These are phyloP conservation scores for Phialophora expanda DNA, from an alignment of 2,329 filamentous ascomycete species.

Conservation along the genomic window DNA sequence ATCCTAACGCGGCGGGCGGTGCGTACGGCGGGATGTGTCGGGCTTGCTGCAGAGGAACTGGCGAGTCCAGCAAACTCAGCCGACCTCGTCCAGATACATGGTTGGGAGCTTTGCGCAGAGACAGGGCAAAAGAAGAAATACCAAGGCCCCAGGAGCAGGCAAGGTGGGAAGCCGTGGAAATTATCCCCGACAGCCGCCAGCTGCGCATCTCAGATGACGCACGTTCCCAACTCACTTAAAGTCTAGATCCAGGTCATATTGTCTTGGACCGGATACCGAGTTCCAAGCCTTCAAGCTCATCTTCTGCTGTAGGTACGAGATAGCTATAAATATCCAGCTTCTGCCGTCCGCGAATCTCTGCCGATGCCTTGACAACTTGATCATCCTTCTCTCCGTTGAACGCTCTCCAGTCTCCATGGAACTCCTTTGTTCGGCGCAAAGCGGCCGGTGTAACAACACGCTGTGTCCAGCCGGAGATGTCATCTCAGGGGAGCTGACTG, in stretches of 20 bases:
- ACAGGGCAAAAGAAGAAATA: not conserved
- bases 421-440: too few species aligned
- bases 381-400: too few species aligned
- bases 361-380: not conserved
- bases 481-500: not conserved
- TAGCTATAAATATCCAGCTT: not conserved
- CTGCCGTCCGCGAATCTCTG: not conserved
- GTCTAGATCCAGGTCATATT: not conserved
- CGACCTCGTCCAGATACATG: slow-evolving; percentile 3
- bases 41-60: not conserved
- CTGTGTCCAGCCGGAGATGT: too few species aligned
- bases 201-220: not conserved
- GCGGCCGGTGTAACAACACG: too few species aligned
- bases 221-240: not conserved
- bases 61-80: slow-evolving; percentile 5
- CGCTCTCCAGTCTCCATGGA: too few species aligned
- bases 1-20: not conserved
- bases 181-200: not conserved
- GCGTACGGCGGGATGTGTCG: not conserved
- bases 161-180: not conserved
- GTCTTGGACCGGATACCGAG: not conserved
- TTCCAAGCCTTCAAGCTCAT: not conserved
- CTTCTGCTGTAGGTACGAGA: not conserved
- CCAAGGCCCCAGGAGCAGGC: not conserved
- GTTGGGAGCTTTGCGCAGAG: not conserved